A percentile compares a stretch with the other conserved stretches of the same genome.
Conservation (phyloP, 305 asterid genomes). For the Solanum aculeatissimum region DNA sequence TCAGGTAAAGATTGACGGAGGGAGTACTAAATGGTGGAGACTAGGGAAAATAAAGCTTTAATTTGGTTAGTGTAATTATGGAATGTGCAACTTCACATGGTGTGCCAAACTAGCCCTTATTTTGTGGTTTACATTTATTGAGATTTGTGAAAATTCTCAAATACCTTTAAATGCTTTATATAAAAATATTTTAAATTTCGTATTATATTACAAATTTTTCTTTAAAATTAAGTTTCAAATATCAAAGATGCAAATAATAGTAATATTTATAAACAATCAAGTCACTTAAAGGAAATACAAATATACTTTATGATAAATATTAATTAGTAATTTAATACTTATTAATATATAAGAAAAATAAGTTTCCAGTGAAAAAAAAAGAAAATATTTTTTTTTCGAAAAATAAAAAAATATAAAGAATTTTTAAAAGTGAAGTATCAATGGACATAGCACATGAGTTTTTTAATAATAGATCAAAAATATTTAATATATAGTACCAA, state of each 20-base stretch:
- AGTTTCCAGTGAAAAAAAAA: background rate
- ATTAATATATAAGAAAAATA: background rate
- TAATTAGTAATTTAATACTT: background rate
- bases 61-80: background rate
- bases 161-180: background rate
- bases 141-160: background rate
- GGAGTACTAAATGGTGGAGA: background rate
- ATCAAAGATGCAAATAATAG: background rate
- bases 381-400: background rate
- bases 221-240: background rate
- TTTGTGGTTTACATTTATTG: background rate
- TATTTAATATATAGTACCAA: background rate
- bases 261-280: background rate
- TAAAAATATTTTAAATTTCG: background rate
- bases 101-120: background rate
- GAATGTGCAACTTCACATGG: background rate
- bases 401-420: background rate
- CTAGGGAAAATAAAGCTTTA: background rate
- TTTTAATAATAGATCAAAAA: background rate
- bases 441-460: background rate
- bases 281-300: background rate
- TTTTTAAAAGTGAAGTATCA: background rate
- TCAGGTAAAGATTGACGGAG: too few species aligned
- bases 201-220: background rate
- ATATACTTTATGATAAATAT: background rate